Evolutionary conservation across 1,284 basidiomycete species (phyloP), one percentile per base, ranked within the genome.

Genomic region (Cryptococcus amylolentus): DNA sequence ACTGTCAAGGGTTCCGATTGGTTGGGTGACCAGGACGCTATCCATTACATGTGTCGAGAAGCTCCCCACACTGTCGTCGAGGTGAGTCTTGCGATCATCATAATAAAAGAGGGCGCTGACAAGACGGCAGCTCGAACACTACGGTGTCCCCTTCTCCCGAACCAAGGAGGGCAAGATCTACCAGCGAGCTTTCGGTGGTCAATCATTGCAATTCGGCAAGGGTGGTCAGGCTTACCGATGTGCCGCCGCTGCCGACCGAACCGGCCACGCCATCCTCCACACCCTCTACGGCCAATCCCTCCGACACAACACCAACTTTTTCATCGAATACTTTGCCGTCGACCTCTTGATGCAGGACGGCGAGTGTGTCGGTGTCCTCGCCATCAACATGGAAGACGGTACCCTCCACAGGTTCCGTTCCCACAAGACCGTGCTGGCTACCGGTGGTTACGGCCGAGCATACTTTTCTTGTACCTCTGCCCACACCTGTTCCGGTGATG

Each of bases 81-180:
- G 83, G 91, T 89, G 60, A 55, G 82, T 67, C 6, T 18, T n/a
- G 37, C 37, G 37, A 38, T 39, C 28, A 18, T n/a, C 27, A 40
- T 41, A 46, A 48, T 39, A 37, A 35, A 45, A 13, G 23, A 28
- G 26, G 2, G 4, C 5, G 44, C 45, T 27, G 26, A 45, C 7
- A 52, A 20, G 14, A 5, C 23, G 41, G 23, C 76, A 98, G 91
- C 88, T 98, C 65, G 96, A 99, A 79, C 95, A 98, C 81, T 98
- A 88, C 72, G 96, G 96, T 80, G 89, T 99, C 13, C 96, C 96
- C 40, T 99, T 98, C 82, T 98, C 96, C 48, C 87, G 96, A 70
- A 98, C 96, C 58, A 91, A 93, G 78, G 96, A 99, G 66, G 96
- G 96, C 71, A 98, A 98, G 82, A 98, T 98, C 74, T 99, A 98